phyloP scores from a whole-genome alignment of 345 rosid species.

The Diplotaxis tenuifolia region DNA sequence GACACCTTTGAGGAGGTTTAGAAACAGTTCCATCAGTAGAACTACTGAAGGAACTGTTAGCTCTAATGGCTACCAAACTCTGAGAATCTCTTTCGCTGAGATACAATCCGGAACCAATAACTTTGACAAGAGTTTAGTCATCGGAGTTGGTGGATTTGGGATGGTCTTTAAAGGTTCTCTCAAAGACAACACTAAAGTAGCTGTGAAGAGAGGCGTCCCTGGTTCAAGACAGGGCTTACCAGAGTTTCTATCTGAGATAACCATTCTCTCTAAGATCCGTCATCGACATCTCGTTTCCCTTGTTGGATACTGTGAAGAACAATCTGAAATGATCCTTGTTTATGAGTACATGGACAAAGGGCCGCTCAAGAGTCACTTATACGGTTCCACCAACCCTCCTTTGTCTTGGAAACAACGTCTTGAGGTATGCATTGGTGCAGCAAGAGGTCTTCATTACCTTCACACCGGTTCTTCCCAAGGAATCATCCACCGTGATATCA shows the following conservation, averaged over 20 bases:
- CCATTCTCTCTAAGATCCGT: slow-evolving; percentile 75
- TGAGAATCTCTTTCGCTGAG: slow-evolving; percentile 77
- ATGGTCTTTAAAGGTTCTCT: slow-evolving; percentile 88
- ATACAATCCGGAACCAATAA: slow-evolving; percentile 67
- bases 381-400: slow-evolving; percentile 56
- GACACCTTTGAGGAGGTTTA: slow-evolving; percentile 72
- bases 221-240: slow-evolving; percentile 97
- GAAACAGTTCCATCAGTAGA: slow-evolving; percentile 72
- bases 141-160: slow-evolving; percentile 94
- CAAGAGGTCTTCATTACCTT: slow-evolving; percentile 91
- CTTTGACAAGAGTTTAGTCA: slow-evolving; percentile 63
- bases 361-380: slow-evolving; percentile 77
- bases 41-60: slow-evolving; percentile 64
- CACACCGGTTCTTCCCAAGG: slow-evolving; percentile 96
- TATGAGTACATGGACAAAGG: slow-evolving; percentile 97
- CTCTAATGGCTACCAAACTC: slow-evolving; percentile 59
- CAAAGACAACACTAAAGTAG: slow-evolving; percentile 70
- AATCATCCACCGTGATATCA: slow-evolving; percentile 93
- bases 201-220: slow-evolving; percentile 85
- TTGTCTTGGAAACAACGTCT: slow-evolving; percentile 94
- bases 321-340: slow-evolving; percentile 87
- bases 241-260: slow-evolving; percentile 86
- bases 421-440: slow-evolving; percentile 86
- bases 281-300: slow-evolving; percentile 93
- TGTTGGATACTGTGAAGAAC: slow-evolving; percentile 91